phyloP scores from a whole-genome alignment of 768 basidiomycete species.

The Russula dissimulans region DNA sequence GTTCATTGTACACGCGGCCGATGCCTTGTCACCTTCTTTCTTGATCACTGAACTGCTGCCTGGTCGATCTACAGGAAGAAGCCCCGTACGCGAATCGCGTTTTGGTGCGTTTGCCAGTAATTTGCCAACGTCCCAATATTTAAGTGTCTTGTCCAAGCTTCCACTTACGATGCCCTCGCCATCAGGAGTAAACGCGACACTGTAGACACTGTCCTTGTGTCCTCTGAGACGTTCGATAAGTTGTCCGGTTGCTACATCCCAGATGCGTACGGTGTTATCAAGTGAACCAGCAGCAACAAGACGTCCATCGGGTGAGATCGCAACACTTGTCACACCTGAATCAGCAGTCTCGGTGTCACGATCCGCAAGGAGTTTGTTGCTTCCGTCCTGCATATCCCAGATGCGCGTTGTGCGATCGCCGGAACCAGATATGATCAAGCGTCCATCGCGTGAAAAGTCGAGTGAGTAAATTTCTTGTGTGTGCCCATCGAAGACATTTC shows the following conservation, averaged over 20 bases:
- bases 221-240: slow-evolving; percentile 50
- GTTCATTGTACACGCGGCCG: slow-evolving; percentile 62
- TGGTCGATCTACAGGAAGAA: slow-evolving; percentile 16
- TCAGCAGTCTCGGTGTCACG: slow-evolving; percentile 43
- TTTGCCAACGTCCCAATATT: slow-evolving; percentile 49
- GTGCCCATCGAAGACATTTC: slow-evolving; percentile 79
- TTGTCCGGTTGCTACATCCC: slow-evolving; percentile 53
- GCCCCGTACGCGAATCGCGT: slow-evolving; percentile 12
- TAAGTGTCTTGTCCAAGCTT: slow-evolving; percentile 59
- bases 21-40: slow-evolving; percentile 41
- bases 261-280: slow-evolving; percentile 60
- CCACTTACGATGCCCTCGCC: slow-evolving; percentile 84
- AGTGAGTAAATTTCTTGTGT: slow-evolving; percentile 91
- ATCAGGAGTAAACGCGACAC: slow-evolving; percentile 85
- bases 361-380: slow-evolving; percentile 37
- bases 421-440: slow-evolving; percentile 81
- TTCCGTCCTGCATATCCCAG: slow-evolving; percentile 47
- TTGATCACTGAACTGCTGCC: slow-evolving; percentile 25
- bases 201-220: slow-evolving; percentile 56
- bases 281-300: slow-evolving; percentile 52
- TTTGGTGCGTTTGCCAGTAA: slow-evolving; percentile 31
- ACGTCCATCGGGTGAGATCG: slow-evolving; percentile 50
- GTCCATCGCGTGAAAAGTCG: slow-evolving; percentile 82
- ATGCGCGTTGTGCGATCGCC: slow-evolving; percentile 61
- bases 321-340: slow-evolving; percentile 53